Evolutionary conservation across 352 stramenopile species (phyloP).

Genomic region (Lagenidium sp.): DNA sequence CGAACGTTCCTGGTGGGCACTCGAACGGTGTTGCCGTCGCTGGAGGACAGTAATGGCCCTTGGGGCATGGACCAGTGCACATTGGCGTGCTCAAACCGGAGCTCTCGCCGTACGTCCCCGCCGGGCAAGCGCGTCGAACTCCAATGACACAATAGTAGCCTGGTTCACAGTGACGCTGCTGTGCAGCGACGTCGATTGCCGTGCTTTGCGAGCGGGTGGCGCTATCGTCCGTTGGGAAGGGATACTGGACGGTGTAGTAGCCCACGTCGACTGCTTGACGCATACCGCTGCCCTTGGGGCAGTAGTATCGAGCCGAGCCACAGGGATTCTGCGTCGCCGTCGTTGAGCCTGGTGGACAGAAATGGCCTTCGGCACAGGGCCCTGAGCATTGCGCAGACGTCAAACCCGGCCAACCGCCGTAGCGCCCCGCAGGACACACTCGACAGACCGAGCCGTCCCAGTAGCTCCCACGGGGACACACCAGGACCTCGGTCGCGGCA

Average conservation of each 20-base stretch:
- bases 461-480: constrained; percentile 37
- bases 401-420: constrained; percentile 28
- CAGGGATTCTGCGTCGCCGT: constrained; percentile 34
- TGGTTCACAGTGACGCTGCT: constrained; percentile 31
- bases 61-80: constrained; percentile 35
- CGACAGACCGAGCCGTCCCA: constrained; percentile 29
- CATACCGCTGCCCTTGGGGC: constrained; percentile 29
- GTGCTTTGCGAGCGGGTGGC: background rate
- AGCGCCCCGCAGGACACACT: constrained; percentile 39
- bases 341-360: constrained; percentile 53
- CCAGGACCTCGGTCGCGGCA: constrained; percentile 7
- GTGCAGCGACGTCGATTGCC: background rate
- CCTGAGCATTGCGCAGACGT: constrained; percentile 33
- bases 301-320: constrained; percentile 46
- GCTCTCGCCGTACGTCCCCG: constrained; percentile 34
- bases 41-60: constrained; percentile 45
- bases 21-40: constrained; percentile 29
- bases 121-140: constrained; percentile 38
- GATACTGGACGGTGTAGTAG: constrained; percentile 48
- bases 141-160: constrained; percentile 57
- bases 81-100: constrained; percentile 14
- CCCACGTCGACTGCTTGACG: constrained; percentile 28
- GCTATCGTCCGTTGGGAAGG: background rate
- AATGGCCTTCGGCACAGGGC: constrained; percentile 31
- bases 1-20: constrained; percentile 44